phyloP scores from a whole-genome alignment of 2,329 filamentous ascomycete genomes.

The Fusarium begoniae region DNA sequence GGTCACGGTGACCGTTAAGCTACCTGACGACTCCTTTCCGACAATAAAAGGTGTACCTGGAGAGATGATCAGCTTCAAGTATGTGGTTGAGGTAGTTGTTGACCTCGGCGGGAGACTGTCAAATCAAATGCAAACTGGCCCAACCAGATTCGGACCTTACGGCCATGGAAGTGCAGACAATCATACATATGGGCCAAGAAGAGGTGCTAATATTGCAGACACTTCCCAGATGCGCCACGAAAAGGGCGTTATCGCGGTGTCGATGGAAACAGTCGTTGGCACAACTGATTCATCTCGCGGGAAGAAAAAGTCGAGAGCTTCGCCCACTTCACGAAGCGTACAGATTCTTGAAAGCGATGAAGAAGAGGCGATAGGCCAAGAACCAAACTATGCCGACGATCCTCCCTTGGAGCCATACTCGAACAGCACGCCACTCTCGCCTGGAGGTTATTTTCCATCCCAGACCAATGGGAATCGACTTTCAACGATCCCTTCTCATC shows the following conservation, averaged over 20 bases:
- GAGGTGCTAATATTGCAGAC: conserved; percentile 76
- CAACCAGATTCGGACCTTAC: conserved; percentile 52
- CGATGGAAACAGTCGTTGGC: conserved; percentile 88
- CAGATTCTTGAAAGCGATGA: conserved; percentile 46
- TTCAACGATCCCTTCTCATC: conserved; percentile 43
- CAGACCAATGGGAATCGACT: conserved; percentile 49
- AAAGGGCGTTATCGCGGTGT: conserved; percentile 88
- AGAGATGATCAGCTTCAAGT: conserved; percentile 94
- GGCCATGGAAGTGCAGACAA: conserved; percentile 42
- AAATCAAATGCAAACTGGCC: conserved; percentile 73
- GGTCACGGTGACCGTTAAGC: conserved; percentile 82
- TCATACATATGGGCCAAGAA: conserved; percentile 45
- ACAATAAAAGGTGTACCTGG: conserved; percentile 91
- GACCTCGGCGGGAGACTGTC: conserved; percentile 89
- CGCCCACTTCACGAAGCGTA: conserved; percentile 42
- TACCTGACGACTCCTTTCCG: conserved; percentile 91
- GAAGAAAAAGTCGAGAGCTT: conserved; percentile 39
- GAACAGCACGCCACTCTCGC: conserved; percentile 29
- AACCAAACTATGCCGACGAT: conserved; percentile 36
- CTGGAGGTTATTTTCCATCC: conserved; percentile 40
- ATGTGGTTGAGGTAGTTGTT: conserved; percentile 91
- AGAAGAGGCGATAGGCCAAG: conserved; percentile 39
- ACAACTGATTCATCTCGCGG: conserved; percentile 75
- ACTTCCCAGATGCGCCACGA: conserved; percentile 87
- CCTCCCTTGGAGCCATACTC: conserved; percentile 31